A percentile compares a stretch with the other conserved stretches of the same genome.
phyloP scores from a whole-genome alignment of 257 asterid species.

The Plectranthus barbatus region DNA sequence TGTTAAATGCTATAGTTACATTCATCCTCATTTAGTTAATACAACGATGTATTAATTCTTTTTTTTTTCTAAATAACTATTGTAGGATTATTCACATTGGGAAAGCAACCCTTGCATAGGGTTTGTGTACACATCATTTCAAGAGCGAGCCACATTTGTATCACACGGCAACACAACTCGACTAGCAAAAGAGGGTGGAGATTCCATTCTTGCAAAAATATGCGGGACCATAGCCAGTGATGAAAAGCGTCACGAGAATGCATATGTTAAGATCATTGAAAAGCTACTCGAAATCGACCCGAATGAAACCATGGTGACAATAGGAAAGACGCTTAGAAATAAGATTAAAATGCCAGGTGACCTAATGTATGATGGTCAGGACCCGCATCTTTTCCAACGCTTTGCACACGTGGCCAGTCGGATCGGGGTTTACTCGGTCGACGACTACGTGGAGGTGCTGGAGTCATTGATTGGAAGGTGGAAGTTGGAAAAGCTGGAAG shows the following conservation, averaged over 20 bases:
- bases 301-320: slow-evolving; percentile 23
- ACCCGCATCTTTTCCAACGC: too few species aligned
- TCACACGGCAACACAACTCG: too few species aligned
- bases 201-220: neutral
- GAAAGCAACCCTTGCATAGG: neutral
- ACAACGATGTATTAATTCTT: too few species aligned
- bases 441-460: slow-evolving; percentile 24
- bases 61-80: neutral
- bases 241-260: too few species aligned
- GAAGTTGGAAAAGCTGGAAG: slow-evolving; percentile 22
- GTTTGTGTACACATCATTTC: too few species aligned
- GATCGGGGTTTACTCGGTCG: too few species aligned
- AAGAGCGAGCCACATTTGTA: too few species aligned
- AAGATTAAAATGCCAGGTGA: too few species aligned
- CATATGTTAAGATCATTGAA: too few species aligned
- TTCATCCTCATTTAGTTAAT: neutral
- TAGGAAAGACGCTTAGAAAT: slow-evolving; percentile 23
- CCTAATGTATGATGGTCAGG: too few species aligned
- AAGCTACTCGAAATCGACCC: too few species aligned
- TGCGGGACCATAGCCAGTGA: slow-evolving; percentile 8
- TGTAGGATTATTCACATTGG: neutral
- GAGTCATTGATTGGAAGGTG: slow-evolving; percentile 28
- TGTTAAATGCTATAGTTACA: neutral
- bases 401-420: too few species aligned
- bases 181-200: neutral